These are phyloP conservation scores for Coemansia sp. DNA, from an alignment of 192 early-diverging fungal genomes.

Conservation along the genomic window DNA sequence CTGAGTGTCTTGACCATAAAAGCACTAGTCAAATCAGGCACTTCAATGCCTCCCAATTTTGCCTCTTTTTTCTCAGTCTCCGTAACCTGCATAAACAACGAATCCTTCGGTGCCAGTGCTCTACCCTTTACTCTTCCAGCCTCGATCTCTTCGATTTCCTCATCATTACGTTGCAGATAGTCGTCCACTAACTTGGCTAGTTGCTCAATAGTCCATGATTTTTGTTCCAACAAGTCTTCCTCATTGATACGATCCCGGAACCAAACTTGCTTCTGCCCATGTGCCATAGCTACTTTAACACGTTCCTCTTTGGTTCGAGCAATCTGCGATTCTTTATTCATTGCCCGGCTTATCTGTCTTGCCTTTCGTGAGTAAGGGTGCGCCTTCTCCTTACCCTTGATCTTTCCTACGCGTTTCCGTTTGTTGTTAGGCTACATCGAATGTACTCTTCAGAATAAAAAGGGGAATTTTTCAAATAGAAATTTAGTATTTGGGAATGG, in stretches of 20 bases:
- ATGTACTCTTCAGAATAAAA: neutral
- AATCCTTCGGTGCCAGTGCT: slow-evolving; percentile 35
- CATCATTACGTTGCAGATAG: slow-evolving; percentile 62
- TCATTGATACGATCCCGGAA: slow-evolving; percentile 63
- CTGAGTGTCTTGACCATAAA: slow-evolving; percentile 34
- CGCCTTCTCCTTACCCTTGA: slow-evolving; percentile 64
- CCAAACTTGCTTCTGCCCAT: slow-evolving; percentile 63
- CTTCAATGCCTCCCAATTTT: slow-evolving; percentile 29
- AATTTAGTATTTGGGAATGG: neutral
- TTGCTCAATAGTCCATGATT: slow-evolving; percentile 25
- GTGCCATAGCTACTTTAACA: slow-evolving; percentile 28
- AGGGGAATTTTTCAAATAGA: neutral
- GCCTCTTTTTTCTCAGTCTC: slow-evolving; percentile 34
- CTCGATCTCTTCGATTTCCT: slow-evolving; percentile 57
- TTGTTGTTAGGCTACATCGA: slow-evolving; percentile 59
- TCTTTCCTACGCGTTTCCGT: slow-evolving; percentile 52
- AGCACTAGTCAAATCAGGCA: slow-evolving; percentile 42
- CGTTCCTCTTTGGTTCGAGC: slow-evolving; percentile 49
- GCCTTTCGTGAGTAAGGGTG: slow-evolving; percentile 77
- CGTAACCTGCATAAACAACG: slow-evolving; percentile 31
- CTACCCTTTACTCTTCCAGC: slow-evolving; percentile 40
- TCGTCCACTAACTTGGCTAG: slow-evolving; percentile 23
- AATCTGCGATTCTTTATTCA: slow-evolving; percentile 56
- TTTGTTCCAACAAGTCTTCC: slow-evolving; percentile 53
- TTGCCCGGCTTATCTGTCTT: slow-evolving; percentile 61